Base-by-base conservation (phyloP, 495 filamentous ascomycete species). In the Tuber melanosporum region DNA sequence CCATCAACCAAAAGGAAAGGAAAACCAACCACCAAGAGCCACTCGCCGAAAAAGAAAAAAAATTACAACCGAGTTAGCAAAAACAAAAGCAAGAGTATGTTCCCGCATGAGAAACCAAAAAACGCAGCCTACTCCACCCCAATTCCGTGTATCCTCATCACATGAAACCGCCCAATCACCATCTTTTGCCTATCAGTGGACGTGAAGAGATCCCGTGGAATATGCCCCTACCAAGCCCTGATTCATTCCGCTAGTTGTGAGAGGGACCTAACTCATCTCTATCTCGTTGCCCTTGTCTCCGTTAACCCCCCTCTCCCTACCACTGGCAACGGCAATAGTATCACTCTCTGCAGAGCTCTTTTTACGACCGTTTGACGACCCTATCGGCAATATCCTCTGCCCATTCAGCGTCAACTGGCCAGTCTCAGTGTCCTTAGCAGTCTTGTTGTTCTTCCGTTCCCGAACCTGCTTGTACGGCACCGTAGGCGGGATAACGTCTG, bases 401-500 rank as follows among this genome's bases (percentile, higher is more conserved):
- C 71, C 71, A 15, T 52, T 75, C 44, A 78, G 44, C 26, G 73
- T 39, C 39, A 78, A 32, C 32, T 80, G 75, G 22, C 77, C 78
- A 43, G 74, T 66, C 39, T 80, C 78, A 22, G 77, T 42, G 19
- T 80, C 74, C 73, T 80, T 80, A 57, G 72, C 71, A 2, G 71
- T 72, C 70, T 74, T 79, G 22, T 78, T 79, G 52, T 36, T 36
- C 32, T 80, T 80, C 62, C 79, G 79, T 70, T 80, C 78, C 39
- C 73, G 77, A n/a, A 80, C 79, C 43, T 80, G 78, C 46, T 80
- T 80, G 45, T 80, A 80, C 3, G 78, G 78, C 36, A 80, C 78
- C 22, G 78, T 80, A 44, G 78, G 78, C 1, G 95, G 95, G 42
- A 98, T 90, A 15, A 98, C 89, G 83, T 98, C 95, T 78, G 92